Evolutionary conservation across 306 rosid genomes (phyloP).

Genomic region (Potentilla sterilis): DNA sequence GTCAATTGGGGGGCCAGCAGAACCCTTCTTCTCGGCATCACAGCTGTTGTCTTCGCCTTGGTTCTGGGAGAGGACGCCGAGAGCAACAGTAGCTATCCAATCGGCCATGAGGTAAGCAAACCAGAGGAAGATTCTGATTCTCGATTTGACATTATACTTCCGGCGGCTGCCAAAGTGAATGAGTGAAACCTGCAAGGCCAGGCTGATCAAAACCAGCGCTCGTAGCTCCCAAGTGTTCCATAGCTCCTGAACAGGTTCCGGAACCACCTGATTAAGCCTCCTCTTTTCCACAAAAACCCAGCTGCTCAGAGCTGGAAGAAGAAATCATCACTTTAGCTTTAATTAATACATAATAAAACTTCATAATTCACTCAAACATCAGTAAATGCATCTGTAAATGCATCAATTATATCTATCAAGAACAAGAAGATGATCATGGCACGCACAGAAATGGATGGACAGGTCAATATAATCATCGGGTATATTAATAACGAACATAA

Average conservation of each 20-base stretch:
- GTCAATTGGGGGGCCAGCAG: not conserved
- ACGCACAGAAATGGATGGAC: not conserved
- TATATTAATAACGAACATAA: not conserved
- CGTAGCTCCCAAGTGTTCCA: conserved; percentile 33
- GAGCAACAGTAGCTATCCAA: conserved; percentile 27
- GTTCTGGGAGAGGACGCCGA: conserved; percentile 31
- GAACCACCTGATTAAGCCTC: conserved; percentile 2
- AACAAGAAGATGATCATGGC: no score
- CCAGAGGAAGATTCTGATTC: conserved; percentile 23
- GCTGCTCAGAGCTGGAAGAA: conserved; percentile 13
- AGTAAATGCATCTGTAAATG: no score
- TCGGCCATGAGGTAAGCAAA: conserved; percentile 32
- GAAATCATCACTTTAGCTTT: not conserved
- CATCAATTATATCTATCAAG: not conserved
- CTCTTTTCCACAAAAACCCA: conserved; percentile 18
- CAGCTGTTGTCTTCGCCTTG: not conserved
- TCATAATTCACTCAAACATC: not conserved
- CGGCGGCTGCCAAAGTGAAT: conserved; percentile 30
- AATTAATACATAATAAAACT: not conserved
- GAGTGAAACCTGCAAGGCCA: conserved; percentile 24
- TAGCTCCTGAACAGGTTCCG: not conserved
- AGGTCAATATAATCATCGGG: no score
- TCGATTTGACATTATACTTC: conserved; percentile 2
- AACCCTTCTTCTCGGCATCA: not conserved
- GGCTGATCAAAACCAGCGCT: conserved; percentile 22